Evolutionary conservation across 805 yeast species (phyloP).

Genomic region (Candida railenensis): DNA sequence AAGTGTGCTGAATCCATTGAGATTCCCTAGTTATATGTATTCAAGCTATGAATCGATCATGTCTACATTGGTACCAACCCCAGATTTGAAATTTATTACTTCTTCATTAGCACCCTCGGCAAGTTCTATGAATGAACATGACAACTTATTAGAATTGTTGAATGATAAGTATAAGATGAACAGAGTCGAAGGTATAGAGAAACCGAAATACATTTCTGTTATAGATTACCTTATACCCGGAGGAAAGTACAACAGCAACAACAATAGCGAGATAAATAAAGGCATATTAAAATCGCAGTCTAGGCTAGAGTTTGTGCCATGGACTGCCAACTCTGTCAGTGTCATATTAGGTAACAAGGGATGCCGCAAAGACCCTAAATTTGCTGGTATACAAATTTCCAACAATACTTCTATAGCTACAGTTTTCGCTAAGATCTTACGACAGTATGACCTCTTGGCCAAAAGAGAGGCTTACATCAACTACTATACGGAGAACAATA

Average conservation of each 20-base stretch:
- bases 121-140: conserved; percentile 76
- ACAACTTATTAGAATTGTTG: conserved; percentile 76
- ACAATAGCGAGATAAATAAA: conserved; percentile 61
- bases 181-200: conserved; percentile 35
- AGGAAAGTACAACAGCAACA: not conserved
- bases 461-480: conserved; percentile 81
- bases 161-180: conserved; percentile 80
- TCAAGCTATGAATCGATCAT: conserved; percentile 79
- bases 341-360: conserved; percentile 51
- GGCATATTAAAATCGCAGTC: conserved; percentile 63
- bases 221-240: conserved; percentile 66
- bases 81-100: conserved; percentile 56
- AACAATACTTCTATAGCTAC: conserved; percentile 77
- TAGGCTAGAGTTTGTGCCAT: conserved; percentile 75
- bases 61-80: conserved; percentile 82
- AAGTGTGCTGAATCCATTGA: conserved; percentile 77
- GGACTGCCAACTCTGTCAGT: conserved; percentile 80
- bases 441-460: conserved; percentile 78
- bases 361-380: conserved; percentile 5
- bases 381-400: conserved; percentile 80
- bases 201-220: conserved; percentile 58
- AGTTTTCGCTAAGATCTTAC: conserved; percentile 62
- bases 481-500: conserved; percentile 58
- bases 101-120: conserved; percentile 48
- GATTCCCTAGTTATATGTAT: conserved; percentile 92